These are phyloP conservation scores for Mycena sanguinolenta DNA, from an alignment of 768 basidiomycete species.

Conservation along the genomic window DNA sequence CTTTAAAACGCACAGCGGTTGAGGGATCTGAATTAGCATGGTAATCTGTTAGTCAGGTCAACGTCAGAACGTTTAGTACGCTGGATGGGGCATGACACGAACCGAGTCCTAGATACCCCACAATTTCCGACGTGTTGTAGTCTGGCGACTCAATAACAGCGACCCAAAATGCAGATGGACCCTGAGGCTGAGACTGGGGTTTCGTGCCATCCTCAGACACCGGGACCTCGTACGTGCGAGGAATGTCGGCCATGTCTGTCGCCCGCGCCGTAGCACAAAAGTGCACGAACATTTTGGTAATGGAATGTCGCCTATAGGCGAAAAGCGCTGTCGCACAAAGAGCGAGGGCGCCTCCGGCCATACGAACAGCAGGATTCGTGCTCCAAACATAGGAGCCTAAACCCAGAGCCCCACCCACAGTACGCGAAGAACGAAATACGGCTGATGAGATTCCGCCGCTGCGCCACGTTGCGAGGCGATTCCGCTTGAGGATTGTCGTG, in stretches of 20 bases:
- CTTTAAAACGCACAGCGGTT: neutral
- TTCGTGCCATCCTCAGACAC: neutral
- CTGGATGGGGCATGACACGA: neutral
- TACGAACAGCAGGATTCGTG: neutral
- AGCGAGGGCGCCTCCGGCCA: neutral
- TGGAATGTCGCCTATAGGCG: neutral
- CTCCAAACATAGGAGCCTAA: neutral
- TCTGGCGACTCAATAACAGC: conserved; percentile 36
- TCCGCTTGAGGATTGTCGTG: conserved; percentile 2
- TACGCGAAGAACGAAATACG: conserved; percentile 15
- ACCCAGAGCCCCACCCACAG: neutral
- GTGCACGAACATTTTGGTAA: neutral
- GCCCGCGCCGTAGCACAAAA: conserved; percentile 11
- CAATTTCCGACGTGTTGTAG: conserved; percentile 27
- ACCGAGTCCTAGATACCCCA: conserved; percentile 42
- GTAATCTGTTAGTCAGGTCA: conserved; percentile 17
- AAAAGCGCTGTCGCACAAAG: neutral
- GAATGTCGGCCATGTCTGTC: conserved; percentile 31
- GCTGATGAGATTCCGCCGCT: neutral
- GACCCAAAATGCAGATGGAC: conserved; percentile 43
- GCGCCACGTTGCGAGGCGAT: conserved; percentile 21
- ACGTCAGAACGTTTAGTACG: neutral
- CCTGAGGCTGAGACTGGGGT: neutral
- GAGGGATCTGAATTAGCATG: conserved; percentile 9
- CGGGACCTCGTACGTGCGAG: conserved; percentile 28